Percentiles rank a stretch among this genome's conserved stretches.
Conservation (phyloP, 164 flowering plant genomes). For the Chloranthus sessilifolius region DNA sequence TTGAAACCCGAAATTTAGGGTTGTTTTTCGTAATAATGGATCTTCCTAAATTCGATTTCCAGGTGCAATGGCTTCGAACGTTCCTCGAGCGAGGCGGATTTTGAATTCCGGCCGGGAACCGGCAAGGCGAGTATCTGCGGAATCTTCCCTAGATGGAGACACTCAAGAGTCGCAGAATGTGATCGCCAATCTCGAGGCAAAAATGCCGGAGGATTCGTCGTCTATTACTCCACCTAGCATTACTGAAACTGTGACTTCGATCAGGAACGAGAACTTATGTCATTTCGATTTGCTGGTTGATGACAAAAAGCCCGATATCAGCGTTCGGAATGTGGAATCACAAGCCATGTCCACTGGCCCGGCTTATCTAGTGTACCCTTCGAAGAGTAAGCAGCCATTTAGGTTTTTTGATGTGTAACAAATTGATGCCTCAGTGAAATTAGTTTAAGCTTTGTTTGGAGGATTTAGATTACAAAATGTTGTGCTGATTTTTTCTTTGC, state of each 20-base stretch:
- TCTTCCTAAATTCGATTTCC: background rate
- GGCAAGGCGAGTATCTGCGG: too few species aligned
- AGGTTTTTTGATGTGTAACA: too few species aligned
- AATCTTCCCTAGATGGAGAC: constrained; percentile 42
- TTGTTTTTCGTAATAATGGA: background rate
- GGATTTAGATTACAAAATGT: too few species aligned
- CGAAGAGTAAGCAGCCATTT: too few species aligned
- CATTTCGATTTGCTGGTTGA: constrained; percentile 18
- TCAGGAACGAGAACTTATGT: constrained; percentile 23
- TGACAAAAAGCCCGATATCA: constrained; percentile 14
- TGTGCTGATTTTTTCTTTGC: too few species aligned
- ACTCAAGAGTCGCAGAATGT: constrained; percentile 11
- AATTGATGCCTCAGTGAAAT: too few species aligned
- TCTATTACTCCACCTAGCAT: constrained; percentile 41
- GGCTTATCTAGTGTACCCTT: too few species aligned
- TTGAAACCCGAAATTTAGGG: background rate
- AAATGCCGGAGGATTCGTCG: constrained; percentile 27
- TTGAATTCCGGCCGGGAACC: too few species aligned
- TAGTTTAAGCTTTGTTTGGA: too few species aligned
- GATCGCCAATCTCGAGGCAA: background rate
- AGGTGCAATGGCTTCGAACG: constrained; percentile 49
- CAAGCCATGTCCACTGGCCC: too few species aligned
- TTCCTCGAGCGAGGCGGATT: constrained; percentile 49
- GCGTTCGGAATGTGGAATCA: too few species aligned
- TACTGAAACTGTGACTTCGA: constrained; percentile 30